phyloP scores from a whole-genome alignment of 2,329 filamentous ascomycete species.

The Penicillium brevicompactum region DNA sequence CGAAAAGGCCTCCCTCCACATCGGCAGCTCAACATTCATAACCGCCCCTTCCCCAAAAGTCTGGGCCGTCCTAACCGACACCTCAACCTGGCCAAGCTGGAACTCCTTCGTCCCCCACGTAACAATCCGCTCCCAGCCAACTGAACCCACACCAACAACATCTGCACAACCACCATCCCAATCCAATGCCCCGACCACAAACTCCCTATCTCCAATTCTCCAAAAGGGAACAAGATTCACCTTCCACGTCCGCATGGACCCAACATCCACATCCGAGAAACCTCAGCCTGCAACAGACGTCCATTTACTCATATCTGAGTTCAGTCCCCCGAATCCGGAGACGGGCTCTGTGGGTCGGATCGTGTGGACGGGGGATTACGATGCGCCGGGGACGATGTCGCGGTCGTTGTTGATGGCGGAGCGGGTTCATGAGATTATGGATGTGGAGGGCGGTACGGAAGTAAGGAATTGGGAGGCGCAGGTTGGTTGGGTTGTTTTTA shows the following conservation, averaged over 20 bases:
- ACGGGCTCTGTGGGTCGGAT: constrained; percentile 26
- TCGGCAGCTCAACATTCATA: constrained; percentile 41
- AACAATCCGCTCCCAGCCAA: constrained; percentile 47
- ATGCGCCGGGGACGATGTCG: constrained; percentile 32
- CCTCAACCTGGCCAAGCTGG: constrained; percentile 51
- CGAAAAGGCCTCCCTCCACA: constrained; percentile 31
- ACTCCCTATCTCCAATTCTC: constrained; percentile 28
- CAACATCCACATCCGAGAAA: constrained; percentile 22
- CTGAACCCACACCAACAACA: constrained; percentile 3
- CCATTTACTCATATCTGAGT: constrained; percentile 36
- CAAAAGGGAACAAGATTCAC: constrained; percentile 47
- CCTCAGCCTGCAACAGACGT: constrained; percentile 29
- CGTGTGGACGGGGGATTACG: constrained; percentile 31
- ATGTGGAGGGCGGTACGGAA: constrained; percentile 36
- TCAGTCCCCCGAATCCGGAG: constrained; percentile 28
- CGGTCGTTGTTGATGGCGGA: constrained; percentile 45
- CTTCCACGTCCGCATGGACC: constrained; percentile 48
- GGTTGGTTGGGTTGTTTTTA: constrained; percentile 44
- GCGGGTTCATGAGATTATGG: constrained; percentile 51
- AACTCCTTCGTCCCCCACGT: constrained; percentile 51
- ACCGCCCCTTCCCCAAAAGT: constrained; percentile 45
- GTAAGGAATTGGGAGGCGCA: constrained; percentile 51
- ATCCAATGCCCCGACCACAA: not conserved
- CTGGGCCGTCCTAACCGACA: constrained; percentile 48
- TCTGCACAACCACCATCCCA: constrained; percentile 2